Conservation (phyloP, 495 filamentous ascomycete genomes). For the Xylaria grammica region DNA sequence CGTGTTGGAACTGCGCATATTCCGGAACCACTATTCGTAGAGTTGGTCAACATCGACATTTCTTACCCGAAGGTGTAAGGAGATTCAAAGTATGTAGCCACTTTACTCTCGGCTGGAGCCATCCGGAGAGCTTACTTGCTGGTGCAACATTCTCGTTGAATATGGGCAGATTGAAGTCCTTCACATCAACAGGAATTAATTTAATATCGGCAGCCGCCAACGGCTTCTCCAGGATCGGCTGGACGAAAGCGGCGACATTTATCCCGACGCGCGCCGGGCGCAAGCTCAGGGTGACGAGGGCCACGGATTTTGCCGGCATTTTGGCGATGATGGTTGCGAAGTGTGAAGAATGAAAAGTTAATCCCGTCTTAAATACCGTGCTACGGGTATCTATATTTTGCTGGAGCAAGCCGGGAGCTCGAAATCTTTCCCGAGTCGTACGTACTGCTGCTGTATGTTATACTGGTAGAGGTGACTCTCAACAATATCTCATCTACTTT, state of each 20-base stretch:
- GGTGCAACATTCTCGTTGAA: slow-evolving; percentile 61
- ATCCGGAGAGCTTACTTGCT: slow-evolving; percentile 33
- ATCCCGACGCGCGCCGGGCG: slow-evolving; percentile 44
- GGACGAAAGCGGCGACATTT: slow-evolving; percentile 41
- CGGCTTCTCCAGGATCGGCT: slow-evolving; percentile 37
- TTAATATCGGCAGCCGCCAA: slow-evolving; percentile 28
- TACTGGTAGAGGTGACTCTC: background rate
- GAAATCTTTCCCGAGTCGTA: too few relatives aligned
- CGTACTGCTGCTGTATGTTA: too few relatives aligned
- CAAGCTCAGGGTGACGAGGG: slow-evolving; percentile 46
- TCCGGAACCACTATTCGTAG: slow-evolving; percentile 41
- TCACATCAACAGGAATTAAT: slow-evolving; percentile 53
- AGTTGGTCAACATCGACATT: background rate
- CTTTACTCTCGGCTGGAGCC: background rate
- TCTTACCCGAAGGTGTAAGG: too few relatives aligned
- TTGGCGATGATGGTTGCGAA: background rate
- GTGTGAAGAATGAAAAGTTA: background rate
- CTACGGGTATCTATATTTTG: too few relatives aligned
- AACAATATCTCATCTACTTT: background rate
- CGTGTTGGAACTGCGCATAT: slow-evolving; percentile 48
- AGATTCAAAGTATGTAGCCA: background rate
- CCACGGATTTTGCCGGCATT: slow-evolving; percentile 43
- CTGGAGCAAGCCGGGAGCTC: too few relatives aligned
- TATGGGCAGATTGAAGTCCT: slow-evolving; percentile 59
- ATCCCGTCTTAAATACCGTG: too few relatives aligned